phyloP scores from a whole-genome alignment of 164 flowering plant genomes.

The Nymphaea thermarum region DNA sequence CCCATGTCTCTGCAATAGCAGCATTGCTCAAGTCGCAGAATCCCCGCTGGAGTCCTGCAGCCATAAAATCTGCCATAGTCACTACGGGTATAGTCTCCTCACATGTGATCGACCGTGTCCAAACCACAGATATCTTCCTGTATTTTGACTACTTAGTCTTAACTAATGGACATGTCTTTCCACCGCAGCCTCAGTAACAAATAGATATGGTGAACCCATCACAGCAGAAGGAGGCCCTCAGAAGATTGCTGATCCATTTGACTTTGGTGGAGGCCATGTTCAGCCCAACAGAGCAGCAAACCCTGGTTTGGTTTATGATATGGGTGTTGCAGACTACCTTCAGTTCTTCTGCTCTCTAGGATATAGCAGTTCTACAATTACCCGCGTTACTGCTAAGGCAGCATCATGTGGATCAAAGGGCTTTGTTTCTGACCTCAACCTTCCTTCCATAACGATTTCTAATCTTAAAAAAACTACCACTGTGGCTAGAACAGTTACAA shows the following conservation, averaged over 20 bases:
- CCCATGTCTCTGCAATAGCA: conserved; percentile 9
- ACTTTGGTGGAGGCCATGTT: conserved; percentile 32
- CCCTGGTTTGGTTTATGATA: conserved; percentile 43
- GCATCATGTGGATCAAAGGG: conserved; percentile 14
- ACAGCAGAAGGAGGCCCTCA: neutral
- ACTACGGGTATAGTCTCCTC: conserved; percentile 21
- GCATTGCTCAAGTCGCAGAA: conserved; percentile 15
- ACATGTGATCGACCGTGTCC: too few relatives aligned
- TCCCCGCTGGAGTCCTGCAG: conserved; percentile 15
- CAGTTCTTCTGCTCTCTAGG: conserved; percentile 42
- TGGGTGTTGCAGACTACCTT: conserved; percentile 22
- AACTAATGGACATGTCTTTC: neutral
- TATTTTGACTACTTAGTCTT: too few relatives aligned
- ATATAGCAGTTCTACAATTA: conserved; percentile 25
- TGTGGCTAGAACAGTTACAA: conserved; percentile 43
- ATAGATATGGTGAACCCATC: neutral
- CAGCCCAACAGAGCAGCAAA: conserved; percentile 27
- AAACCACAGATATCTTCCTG: too few relatives aligned
- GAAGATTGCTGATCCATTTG: conserved; percentile 30
- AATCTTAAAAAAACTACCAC: conserved; percentile 18
- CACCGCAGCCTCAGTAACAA: conserved; percentile 1
- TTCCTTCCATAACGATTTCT: conserved; percentile 45
- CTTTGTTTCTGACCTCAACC: conserved; percentile 23
- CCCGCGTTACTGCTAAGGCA: conserved; percentile 11
- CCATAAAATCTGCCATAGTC: conserved; percentile 25